Evolutionary conservation across 2,329 filamentous ascomycete species (phyloP).

Genomic region (Pestalotiopsis fici): DNA sequence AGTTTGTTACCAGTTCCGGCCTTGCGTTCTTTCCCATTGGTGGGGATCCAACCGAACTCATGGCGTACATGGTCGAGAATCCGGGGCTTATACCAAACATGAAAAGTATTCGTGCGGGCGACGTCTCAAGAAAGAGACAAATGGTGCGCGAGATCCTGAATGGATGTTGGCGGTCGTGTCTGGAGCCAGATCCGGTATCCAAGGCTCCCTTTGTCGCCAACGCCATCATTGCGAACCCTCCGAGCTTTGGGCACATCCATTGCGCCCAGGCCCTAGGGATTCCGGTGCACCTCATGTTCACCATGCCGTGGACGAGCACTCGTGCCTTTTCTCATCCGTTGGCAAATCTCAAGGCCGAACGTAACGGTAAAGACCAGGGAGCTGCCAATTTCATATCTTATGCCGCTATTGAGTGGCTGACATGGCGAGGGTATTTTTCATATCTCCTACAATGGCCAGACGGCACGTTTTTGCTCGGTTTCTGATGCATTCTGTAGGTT

Average conservation of each 20-base stretch:
- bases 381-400: too few species aligned
- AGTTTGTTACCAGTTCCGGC: constrained; percentile 66
- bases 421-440: too few species aligned
- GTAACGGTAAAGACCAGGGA: too few species aligned
- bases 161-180: constrained; percentile 85
- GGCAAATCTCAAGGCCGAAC: constrained; percentile 59
- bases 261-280: constrained; percentile 75
- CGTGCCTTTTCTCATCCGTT: constrained; percentile 80
- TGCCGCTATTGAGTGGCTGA: too few species aligned
- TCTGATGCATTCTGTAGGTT: too few species aligned
- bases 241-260: constrained; percentile 76
- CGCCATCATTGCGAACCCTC: constrained; percentile 77
- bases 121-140: constrained; percentile 33
- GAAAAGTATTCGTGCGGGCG: constrained; percentile 35
- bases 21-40: constrained; percentile 78
- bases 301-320: constrained; percentile 86
- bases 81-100: constrained; percentile 37
- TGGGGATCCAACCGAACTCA: constrained; percentile 72
- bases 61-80: constrained; percentile 60
- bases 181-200: constrained; percentile 58
- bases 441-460: too few species aligned
- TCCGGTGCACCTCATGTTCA: constrained; percentile 86
- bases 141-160: constrained; percentile 76
- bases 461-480: too few species aligned
- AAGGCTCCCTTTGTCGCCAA: constrained; percentile 77